Base-by-base conservation (phyloP, 805 yeast genomes). In the Barnettozyma wickerhamii region DNA sequence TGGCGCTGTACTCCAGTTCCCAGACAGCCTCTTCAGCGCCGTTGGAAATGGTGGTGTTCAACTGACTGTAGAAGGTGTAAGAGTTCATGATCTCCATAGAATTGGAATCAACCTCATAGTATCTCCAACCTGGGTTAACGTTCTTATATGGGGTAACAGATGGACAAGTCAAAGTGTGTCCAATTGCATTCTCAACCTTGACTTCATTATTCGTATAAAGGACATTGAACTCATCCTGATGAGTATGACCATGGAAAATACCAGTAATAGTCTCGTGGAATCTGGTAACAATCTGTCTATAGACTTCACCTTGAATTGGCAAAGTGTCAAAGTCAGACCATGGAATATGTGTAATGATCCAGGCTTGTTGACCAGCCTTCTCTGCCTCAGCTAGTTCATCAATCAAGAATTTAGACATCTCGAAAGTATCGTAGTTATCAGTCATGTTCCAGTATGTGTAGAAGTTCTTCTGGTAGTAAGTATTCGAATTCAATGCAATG, bases 261-360 rank as follows among this genome's bases (percentile, higher is more conserved):
- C 74, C 82, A 7, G 87, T 83, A 57, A 82, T 77, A 10, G 84
- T 78, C 52, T 71, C 70, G 15, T 85, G 86, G 58, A 81, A 82
- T 58, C 89, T 70, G 52, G 77, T 79, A 19, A 82, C 68, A 30
- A 81, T 75, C 46, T 74, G 74, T 24, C 70, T 64, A 46, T 79
- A 75, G 24, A 77, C 63, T 40, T 72, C 67, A 19, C 84, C 72
- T 39, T 75, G 81, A 30, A 78, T 64, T 10, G 89, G 88, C 35
- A 82, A 60, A 14, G 81, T 41, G 23, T 51, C 72, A 49, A 79
- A 84, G n/a, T 73, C 66, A 19, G 72, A 62, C 12, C 70, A 67
- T 33, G 90, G 87, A 40, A 82, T 76, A 56, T 82, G 89, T 17
- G 84, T 77, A 50, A 79, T 68, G 42, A 82, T 68, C 89, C 89